Conservation (phyloP, 2,329 filamentous ascomycete species). For the Ceratocystis eucalypticola region DNA sequence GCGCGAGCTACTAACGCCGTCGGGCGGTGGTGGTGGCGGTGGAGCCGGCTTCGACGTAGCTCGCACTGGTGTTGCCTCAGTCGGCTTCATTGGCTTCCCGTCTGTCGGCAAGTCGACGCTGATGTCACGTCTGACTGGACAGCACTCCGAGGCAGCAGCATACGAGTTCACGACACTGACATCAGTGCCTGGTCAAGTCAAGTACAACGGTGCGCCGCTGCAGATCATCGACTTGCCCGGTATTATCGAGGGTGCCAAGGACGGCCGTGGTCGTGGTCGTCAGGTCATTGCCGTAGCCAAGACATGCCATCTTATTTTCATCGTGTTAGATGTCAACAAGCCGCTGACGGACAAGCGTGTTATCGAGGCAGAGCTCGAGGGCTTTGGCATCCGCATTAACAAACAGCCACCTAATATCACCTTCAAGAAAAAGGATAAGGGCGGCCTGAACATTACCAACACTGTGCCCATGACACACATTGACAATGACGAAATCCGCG, state of each 20-base stretch:
- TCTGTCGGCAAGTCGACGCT: constrained; percentile 97
- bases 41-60: constrained; percentile 93
- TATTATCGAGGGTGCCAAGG: constrained; percentile 97
- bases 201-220: constrained; percentile 92
- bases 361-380: constrained; percentile 89
- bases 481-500: constrained; percentile 90
- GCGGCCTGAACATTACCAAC: constrained; percentile 88
- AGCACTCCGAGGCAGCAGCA: constrained; percentile 91
- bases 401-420: constrained; percentile 94
- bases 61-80: constrained; percentile 88
- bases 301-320: constrained; percentile 97
- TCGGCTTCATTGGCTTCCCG: constrained; percentile 96
- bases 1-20: constrained; percentile 81
- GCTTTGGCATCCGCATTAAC: constrained; percentile 95
- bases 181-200: constrained; percentile 88
- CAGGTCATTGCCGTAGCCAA: constrained; percentile 99
- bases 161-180: constrained; percentile 99
- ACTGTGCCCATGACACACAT: constrained; percentile 88
- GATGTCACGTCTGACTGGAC: constrained; percentile 87
- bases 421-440: constrained; percentile 99
- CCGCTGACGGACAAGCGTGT: constrained; percentile 91
- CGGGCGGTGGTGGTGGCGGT: constrained; percentile 69
- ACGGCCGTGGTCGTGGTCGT: constrained; percentile 90
- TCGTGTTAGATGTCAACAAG: constrained; percentile 96
- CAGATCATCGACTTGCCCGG: constrained; percentile 97